These are phyloP conservation scores for Yamadazyma diospyri DNA, from an alignment of 1,139 yeast genomes.

Conservation along the genomic window DNA sequence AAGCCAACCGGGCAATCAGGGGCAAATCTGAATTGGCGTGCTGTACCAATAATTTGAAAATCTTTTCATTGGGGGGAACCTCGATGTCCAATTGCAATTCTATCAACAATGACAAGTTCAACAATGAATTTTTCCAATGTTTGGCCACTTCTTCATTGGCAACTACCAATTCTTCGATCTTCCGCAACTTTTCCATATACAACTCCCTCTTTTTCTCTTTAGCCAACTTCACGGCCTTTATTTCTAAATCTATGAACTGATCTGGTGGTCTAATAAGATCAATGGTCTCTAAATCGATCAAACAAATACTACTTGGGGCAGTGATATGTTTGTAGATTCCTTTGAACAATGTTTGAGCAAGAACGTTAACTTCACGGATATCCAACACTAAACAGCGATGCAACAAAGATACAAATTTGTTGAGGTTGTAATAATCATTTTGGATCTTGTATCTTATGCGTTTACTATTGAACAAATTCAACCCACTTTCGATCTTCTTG, in stretches of 20 bases:
- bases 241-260: constrained; percentile 50
- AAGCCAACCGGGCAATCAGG: constrained; percentile 56
- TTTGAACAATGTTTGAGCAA: constrained; percentile 51
- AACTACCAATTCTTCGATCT: constrained; percentile 44
- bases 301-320: constrained; percentile 59
- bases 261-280: constrained; percentile 65
- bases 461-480: constrained; percentile 52
- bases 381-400: constrained; percentile 59
- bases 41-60: constrained; percentile 46
- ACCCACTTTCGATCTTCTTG: constrained; percentile 64
- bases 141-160: constrained; percentile 31
- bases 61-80: constrained; percentile 39
- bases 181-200: constrained; percentile 38
- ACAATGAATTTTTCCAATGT: constrained; percentile 70
- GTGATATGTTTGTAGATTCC: constrained; percentile 45
- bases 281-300: constrained; percentile 44
- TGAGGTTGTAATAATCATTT: constrained; percentile 54
- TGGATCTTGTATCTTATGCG: constrained; percentile 54
- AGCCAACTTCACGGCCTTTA: constrained; percentile 53
- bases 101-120: constrained; percentile 53
- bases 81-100: constrained; percentile 57
- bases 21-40: constrained; percentile 74
- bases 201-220: constrained; percentile 52
- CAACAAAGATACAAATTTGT: constrained; percentile 44
- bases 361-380: constrained; percentile 47